A percentile compares a stretch with the other conserved stretches of the same genome.
Evolutionary conservation across 2,329 filamentous ascomycete species (phyloP).

Genomic region (Beauveria medogensis): DNA sequence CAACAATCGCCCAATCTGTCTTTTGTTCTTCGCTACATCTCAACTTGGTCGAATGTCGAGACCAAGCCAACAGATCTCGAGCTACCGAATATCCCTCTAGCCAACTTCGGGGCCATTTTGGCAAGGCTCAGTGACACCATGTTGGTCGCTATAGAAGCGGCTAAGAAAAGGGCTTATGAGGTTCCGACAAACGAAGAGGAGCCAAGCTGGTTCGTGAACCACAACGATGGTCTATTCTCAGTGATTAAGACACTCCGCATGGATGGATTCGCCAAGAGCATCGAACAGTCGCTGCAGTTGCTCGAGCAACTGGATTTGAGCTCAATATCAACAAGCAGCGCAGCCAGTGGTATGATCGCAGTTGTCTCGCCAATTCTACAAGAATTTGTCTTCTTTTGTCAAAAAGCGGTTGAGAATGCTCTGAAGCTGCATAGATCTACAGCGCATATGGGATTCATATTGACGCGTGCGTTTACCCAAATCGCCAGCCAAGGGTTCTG

Average conservation of each 20-base stretch:
- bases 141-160: slow-evolving; percentile 70
- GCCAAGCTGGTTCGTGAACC: slow-evolving; percentile 27
- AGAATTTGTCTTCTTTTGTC: slow-evolving; percentile 60
- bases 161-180: slow-evolving; percentile 46
- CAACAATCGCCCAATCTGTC: slow-evolving; percentile 45
- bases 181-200: slow-evolving; percentile 27
- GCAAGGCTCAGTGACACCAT: slow-evolving; percentile 64
- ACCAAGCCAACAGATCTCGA: slow-evolving; percentile 13
- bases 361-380: slow-evolving; percentile 57
- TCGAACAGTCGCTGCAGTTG: slow-evolving; percentile 30
- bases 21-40: slow-evolving; percentile 59
- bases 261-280: slow-evolving; percentile 40
- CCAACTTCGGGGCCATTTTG: slow-evolving; percentile 48
- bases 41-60: slow-evolving; percentile 49
- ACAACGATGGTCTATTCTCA: slow-evolving; percentile 42
- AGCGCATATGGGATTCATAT: slow-evolving; percentile 64
- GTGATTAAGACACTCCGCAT: slow-evolving; percentile 54
- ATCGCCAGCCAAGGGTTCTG: slow-evolving; percentile 85
- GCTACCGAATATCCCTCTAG: slow-evolving; percentile 17
- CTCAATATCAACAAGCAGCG: slow-evolving; percentile 19
- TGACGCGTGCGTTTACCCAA: slow-evolving; percentile 70
- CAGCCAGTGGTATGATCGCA: slow-evolving; percentile 24
- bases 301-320: slow-evolving; percentile 26
- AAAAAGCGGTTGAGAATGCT: slow-evolving; percentile 50
- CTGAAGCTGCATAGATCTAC: slow-evolving; percentile 59